phyloP scores from a whole-genome alignment of 257 asterid genomes.

The Forsythia suspensa region DNA sequence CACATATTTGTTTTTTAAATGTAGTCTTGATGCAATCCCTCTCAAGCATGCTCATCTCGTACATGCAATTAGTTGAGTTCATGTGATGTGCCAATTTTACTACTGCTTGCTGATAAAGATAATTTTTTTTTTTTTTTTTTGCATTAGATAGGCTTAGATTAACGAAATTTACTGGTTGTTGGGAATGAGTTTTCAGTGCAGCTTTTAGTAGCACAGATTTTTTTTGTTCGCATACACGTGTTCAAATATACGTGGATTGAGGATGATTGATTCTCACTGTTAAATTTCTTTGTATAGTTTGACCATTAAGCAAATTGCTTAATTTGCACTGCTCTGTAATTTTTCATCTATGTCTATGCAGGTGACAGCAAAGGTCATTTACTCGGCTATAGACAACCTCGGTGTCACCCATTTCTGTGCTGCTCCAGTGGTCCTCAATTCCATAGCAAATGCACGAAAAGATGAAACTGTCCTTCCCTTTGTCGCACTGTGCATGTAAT shows the following conservation, averaged over 20 bases:
- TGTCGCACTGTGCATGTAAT: slow-evolving; percentile 74
- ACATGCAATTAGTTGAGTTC: background rate
- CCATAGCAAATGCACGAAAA: slow-evolving; percentile 66
- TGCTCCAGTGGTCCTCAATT: slow-evolving; percentile 93
- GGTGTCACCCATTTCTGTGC: slow-evolving; percentile 96
- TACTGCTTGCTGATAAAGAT: background rate
- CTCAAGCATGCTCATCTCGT: background rate
- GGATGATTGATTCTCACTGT: background rate
- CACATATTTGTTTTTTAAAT: no score
- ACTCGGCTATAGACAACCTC: slow-evolving; percentile 74
- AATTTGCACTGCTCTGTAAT: background rate
- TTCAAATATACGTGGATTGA: background rate
- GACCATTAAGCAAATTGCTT: background rate
- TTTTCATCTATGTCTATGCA: slow-evolving; percentile 21
- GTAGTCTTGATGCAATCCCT: no score
- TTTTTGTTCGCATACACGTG: no score
- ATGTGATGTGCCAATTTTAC: background rate
- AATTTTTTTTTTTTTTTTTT: no score
- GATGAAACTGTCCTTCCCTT: slow-evolving; percentile 63
- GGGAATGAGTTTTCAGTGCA: background rate
- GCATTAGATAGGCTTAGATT: background rate
- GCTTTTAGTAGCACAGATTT: background rate
- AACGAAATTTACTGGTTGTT: background rate
- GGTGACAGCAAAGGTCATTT: slow-evolving; percentile 85
- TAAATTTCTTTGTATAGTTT: background rate